Percentiles rank a stretch among this genome's conserved stretches.
These are phyloP conservation scores for Incumbomyces lentus DNA, from an alignment of 2,329 filamentous ascomycete species.

Conservation along the genomic window DNA sequence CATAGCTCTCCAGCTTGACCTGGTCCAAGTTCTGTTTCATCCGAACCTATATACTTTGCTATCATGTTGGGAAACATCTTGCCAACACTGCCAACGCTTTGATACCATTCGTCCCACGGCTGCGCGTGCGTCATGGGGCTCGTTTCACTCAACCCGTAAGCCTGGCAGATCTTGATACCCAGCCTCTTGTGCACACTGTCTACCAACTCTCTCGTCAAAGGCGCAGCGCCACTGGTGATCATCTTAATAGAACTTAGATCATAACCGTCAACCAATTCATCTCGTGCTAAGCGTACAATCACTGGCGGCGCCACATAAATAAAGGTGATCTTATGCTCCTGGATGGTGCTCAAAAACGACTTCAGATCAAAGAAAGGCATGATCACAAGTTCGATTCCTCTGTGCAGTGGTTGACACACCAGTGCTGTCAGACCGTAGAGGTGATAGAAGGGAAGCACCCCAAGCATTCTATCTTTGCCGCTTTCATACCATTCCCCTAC, in stretches of 20 bases:
- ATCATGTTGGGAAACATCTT: constrained; percentile 67
- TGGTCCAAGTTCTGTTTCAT: constrained; percentile 48
- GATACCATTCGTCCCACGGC: constrained; percentile 65
- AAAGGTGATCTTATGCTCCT: constrained; percentile 66
- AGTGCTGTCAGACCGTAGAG: constrained; percentile 74
- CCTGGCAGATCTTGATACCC: constrained; percentile 76
- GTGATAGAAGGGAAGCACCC: constrained; percentile 81
- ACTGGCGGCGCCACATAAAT: constrained; percentile 78
- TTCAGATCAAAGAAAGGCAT: constrained; percentile 77
- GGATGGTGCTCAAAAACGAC: constrained; percentile 64
- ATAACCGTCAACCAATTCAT: constrained; percentile 67
- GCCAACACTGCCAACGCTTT: constrained; percentile 68
- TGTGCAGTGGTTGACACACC: constrained; percentile 57
- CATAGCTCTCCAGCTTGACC: constrained; percentile 60
- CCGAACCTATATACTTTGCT: constrained; percentile 62
- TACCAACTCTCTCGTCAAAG: constrained; percentile 70
- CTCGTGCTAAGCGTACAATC: constrained; percentile 67
- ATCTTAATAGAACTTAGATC: constrained; percentile 69
- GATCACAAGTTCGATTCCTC: constrained; percentile 57
- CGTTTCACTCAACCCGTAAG: constrained; percentile 83
- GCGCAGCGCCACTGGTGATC: constrained; percentile 80
- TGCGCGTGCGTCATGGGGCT: constrained; percentile 69
- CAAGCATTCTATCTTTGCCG: constrained; percentile 61
- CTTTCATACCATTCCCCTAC: constrained; percentile 42
- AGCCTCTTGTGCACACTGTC: constrained; percentile 64